These are phyloP conservation scores for Phytophthora pistaciae DNA, from an alignment of 352 stramenopile species.

Conservation along the genomic window DNA sequence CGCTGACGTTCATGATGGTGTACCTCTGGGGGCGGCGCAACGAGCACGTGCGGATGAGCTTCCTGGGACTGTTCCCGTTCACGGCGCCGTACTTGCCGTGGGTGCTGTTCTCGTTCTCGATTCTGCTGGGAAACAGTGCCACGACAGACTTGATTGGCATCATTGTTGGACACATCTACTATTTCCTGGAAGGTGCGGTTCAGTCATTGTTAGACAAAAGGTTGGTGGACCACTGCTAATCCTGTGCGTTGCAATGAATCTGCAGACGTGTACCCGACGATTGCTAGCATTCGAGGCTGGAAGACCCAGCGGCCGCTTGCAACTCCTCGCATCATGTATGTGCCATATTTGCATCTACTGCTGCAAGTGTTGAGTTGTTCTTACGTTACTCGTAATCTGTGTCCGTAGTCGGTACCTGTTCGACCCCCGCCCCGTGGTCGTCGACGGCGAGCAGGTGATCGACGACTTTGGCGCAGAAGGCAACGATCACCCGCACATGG, in stretches of 20 bases:
- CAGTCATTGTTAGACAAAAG: not conserved
- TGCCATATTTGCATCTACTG: conserved; percentile 7
- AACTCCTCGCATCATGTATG: conserved; percentile 93
- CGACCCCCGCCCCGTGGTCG: conserved; percentile 54
- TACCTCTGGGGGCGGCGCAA: conserved; percentile 98
- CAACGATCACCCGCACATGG: conserved; percentile 63
- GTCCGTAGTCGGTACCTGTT: conserved; percentile 66
- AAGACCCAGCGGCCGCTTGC: conserved; percentile 91
- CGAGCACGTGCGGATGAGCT: conserved; percentile 97
- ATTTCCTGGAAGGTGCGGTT: conserved; percentile 95
- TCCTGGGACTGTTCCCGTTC: conserved; percentile 98
- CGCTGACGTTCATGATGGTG: conserved; percentile 99
- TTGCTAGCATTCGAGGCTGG: conserved; percentile 97
- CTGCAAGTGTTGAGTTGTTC: not conserved
- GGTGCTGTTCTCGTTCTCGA: conserved; percentile 97
- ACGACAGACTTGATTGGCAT: conserved; percentile 99
- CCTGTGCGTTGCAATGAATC: conserved; percentile 8
- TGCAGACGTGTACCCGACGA: conserved; percentile 97
- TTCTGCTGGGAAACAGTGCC: conserved; percentile 95
- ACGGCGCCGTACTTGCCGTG: conserved; percentile 98
- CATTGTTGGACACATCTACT: conserved; percentile 99
- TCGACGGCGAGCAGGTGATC: conserved; percentile 63
- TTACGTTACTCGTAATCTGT: conserved; percentile 1
- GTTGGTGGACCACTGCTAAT: conserved; percentile 15
- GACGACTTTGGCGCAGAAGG: conserved; percentile 59